A percentile compares a stretch with the other conserved stretches of the same genome.
Evolutionary conservation across 805 yeast species (phyloP).

Genomic region (Vanderwaltozyma tropicalis): DNA sequence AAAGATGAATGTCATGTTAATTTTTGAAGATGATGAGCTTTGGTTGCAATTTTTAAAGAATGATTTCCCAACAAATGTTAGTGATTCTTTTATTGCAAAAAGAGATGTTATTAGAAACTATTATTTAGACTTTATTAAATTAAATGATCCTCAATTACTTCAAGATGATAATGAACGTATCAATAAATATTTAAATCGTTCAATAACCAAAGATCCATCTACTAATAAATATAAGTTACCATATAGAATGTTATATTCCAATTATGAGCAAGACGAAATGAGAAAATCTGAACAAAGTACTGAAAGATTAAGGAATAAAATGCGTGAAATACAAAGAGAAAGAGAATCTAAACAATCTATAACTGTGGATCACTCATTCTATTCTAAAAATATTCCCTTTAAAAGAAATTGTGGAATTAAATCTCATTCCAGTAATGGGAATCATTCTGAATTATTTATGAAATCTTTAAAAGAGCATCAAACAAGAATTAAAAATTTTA

Average conservation of each 20-base stretch:
- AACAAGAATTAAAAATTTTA: constrained; percentile 14
- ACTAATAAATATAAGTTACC: constrained; percentile 28
- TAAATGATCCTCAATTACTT: constrained; percentile 6
- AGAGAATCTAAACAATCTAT: constrained; percentile 26
- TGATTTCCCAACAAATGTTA: constrained; percentile 30
- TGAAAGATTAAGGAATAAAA: constrained; percentile 26
- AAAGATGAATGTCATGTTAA: constrained; percentile 20
- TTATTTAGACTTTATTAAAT: constrained; percentile 10
- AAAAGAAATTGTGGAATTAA: constrained; percentile 4
- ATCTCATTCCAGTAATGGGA: constrained; percentile 1
- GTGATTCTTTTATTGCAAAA: constrained; percentile 23
- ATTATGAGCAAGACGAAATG: constrained; percentile 25
- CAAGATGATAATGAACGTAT: constrained; percentile 9
- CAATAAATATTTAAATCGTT: constrained; percentile 7
- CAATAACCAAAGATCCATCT: constrained; percentile 12
- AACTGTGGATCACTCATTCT: constrained; percentile 15
- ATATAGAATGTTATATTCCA: constrained; percentile 27
- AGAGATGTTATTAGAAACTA: constrained; percentile 15
- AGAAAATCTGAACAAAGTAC: constrained; percentile 29
- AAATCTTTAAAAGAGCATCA: constrained; percentile 15
- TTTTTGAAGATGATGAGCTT: constrained; percentile 32
- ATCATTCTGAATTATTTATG: constrained; percentile 10
- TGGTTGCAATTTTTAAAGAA: constrained; percentile 26
- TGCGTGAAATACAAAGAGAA: constrained; percentile 22
- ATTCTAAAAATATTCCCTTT: constrained; percentile 6